These are phyloP conservation scores for Botrytis hyacinthi DNA, from an alignment of 2,329 filamentous ascomycete species.

Conservation along the genomic window DNA sequence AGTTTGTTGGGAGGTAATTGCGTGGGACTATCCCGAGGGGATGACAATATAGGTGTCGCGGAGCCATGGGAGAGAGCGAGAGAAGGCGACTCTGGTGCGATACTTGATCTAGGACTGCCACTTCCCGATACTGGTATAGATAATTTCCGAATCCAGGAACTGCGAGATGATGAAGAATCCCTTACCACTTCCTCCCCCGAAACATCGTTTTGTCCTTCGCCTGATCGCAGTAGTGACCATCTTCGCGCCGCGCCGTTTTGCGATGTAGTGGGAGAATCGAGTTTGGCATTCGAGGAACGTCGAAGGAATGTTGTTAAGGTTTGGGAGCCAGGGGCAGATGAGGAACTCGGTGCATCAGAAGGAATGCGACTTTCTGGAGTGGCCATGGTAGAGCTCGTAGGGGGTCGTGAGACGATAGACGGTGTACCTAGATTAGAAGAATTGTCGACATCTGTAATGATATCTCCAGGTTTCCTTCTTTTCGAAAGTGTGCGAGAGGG, in stretches of 20 bases:
- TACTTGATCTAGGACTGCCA: constrained; percentile 62
- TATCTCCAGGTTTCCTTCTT: constrained; percentile 34
- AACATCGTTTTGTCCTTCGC: constrained; percentile 30
- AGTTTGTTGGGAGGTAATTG: constrained; percentile 69
- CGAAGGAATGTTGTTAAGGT: constrained; percentile 22
- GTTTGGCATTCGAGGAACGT: constrained; percentile 25
- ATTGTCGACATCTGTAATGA: constrained; percentile 28
- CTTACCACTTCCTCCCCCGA: constrained; percentile 37
- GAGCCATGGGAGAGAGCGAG: constrained; percentile 66
- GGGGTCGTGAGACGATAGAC: constrained; percentile 33
- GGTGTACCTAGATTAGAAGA: constrained; percentile 27
- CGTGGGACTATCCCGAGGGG: constrained; percentile 38
- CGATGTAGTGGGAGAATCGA: constrained; percentile 27
- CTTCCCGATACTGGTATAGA: constrained; percentile 65
- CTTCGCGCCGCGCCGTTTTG: constrained; percentile 29
- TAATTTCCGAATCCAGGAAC: constrained; percentile 71
- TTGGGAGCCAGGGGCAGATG: constrained; percentile 27
- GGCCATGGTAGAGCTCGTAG: constrained; percentile 33
- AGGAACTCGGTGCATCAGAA: constrained; percentile 22
- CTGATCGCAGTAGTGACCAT: constrained; percentile 30
- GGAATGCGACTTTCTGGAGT: constrained; percentile 30
- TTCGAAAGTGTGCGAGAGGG: constrained; percentile 35
- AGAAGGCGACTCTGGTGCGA: constrained; percentile 64
- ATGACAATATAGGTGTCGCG: constrained; percentile 58
- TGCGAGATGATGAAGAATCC: constrained; percentile 59